A percentile compares a stretch with the other conserved stretches of the same genome.
Evolutionary conservation across 176 grass and related monocot genomes (phyloP).

Genomic region (Musa troglodytarum): DNA sequence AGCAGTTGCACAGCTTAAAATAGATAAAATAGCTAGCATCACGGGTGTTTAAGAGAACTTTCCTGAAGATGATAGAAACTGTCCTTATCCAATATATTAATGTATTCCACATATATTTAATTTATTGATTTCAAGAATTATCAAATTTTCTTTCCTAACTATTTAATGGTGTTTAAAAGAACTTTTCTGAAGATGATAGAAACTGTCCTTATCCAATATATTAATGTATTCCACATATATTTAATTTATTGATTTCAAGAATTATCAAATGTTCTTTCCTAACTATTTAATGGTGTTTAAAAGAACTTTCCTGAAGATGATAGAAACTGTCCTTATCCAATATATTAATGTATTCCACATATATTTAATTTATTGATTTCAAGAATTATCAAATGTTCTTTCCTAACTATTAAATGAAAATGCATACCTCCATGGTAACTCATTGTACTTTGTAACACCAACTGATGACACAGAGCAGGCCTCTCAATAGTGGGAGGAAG

Average conservation of each 20-base stretch:
- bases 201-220: no score
- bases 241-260: no score
- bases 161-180: neutral
- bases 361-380: neutral
- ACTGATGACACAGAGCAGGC: constrained; percentile 67
- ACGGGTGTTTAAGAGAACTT: neutral
- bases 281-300: no score
- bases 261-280: no score
- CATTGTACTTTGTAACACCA: constrained; percentile 94
- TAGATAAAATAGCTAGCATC: neutral
- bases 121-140: neutral
- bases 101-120: neutral
- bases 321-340: neutral
- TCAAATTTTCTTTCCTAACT: neutral
- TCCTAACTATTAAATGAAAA: neutral
- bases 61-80: neutral
- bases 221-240: no score
- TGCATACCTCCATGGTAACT: constrained; percentile 82
- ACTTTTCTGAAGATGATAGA: no score
- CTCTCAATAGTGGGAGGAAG: constrained; percentile 55
- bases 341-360: neutral
- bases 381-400: neutral
- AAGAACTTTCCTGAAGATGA: neutral
- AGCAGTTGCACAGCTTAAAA: neutral
- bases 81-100: neutral